Evolutionary conservation across 1,139 yeast genomes (phyloP).

Genomic region (Hansenula sp.): DNA sequence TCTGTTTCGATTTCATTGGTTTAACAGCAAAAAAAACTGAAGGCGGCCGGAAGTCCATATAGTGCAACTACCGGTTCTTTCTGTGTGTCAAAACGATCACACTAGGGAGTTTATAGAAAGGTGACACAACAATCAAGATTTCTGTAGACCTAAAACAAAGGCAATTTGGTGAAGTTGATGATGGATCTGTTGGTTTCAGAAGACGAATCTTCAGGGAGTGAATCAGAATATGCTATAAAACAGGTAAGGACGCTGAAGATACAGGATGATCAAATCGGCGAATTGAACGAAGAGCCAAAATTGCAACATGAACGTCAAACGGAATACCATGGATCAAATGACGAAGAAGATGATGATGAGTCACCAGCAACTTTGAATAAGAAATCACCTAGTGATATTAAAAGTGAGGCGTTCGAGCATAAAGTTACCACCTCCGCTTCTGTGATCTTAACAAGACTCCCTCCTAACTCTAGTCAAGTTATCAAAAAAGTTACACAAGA

Average conservation of each 20-base stretch:
- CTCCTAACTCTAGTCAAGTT: slow-evolving; percentile 6
- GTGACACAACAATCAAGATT: neutral
- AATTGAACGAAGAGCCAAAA: neutral
- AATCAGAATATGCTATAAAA: neutral
- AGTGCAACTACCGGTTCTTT: too few relatives aligned
- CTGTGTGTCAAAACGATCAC: too few relatives aligned
- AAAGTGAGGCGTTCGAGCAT: slow-evolving; percentile 4
- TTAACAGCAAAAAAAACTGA: neutral
- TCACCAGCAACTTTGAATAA: neutral
- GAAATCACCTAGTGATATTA: neutral
- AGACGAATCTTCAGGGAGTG: slow-evolving; percentile 1
- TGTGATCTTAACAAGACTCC: slow-evolving; percentile 19
- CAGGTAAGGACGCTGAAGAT: neutral
- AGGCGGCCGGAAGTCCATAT: neutral
- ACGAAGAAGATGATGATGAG: neutral
- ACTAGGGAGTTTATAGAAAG: neutral
- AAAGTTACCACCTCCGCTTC: slow-evolving; percentile 26
- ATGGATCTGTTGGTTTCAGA: slow-evolving; percentile 2
- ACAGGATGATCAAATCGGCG: neutral
- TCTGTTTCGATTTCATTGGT: neutral
- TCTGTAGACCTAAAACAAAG: too few relatives aligned
- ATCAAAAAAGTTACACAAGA: slow-evolving; percentile 4
- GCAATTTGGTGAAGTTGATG: neutral
- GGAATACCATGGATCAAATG: neutral
- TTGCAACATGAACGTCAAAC: neutral